Evolutionary conservation across 1,284 basidiomycete genomes (phyloP).

Genomic region (Puccinia horiana): DNA sequence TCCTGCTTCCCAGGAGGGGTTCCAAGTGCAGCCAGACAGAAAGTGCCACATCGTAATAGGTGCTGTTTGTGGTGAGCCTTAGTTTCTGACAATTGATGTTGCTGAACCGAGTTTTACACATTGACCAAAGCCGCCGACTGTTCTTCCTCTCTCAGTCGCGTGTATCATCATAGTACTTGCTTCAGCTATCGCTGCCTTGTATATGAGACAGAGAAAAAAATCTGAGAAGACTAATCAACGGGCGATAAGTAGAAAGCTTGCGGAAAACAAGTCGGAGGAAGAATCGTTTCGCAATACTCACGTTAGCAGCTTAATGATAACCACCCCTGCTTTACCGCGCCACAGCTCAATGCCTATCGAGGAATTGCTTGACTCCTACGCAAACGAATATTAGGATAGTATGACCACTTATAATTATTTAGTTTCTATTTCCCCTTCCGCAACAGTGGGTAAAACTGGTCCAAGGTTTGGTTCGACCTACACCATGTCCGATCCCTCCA

Average conservation of each 20-base stretch:
- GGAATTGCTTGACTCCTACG: neutral
- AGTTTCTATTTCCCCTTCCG: neutral
- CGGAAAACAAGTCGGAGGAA: neutral
- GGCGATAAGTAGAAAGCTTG: neutral
- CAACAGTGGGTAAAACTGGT: neutral
- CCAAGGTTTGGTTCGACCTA: neutral
- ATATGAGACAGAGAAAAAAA: neutral
- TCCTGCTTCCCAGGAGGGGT: neutral
- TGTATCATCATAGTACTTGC: slow-evolving; percentile 1
- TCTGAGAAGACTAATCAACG: neutral
- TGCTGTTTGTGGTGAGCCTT: neutral
- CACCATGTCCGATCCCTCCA: slow-evolving; percentile 11
- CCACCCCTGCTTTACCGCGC: neutral
- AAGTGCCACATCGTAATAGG: neutral
- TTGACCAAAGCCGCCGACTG: neutral
- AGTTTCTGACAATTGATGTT: neutral
- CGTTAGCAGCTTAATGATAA: neutral
- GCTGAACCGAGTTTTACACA: neutral
- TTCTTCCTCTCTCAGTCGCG: neutral
- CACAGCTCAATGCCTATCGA: neutral
- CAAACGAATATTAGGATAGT: neutral
- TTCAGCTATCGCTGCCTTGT: neutral
- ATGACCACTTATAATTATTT: neutral
- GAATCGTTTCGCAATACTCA: neutral
- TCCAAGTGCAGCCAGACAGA: too few species aligned